These are phyloP conservation scores for Picea glauca DNA, from an alignment of 75 land plant genomes.

Conservation along the genomic window DNA sequence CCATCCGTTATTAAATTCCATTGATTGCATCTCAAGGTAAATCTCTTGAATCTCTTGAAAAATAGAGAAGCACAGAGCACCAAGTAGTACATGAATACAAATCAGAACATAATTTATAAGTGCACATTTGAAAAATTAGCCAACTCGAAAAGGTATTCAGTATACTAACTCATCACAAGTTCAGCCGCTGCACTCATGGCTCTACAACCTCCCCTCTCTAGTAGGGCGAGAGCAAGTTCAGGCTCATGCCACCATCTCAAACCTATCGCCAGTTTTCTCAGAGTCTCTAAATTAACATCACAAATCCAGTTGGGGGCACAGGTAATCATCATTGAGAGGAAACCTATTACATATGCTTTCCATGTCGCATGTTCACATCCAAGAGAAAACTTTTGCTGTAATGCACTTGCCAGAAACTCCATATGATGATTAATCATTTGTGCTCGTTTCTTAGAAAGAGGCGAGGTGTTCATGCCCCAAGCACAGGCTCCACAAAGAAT, in stretches of 20 bases:
- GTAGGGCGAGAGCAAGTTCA: constrained; percentile 67
- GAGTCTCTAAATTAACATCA: constrained; percentile 60
- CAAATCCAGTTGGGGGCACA: constrained; percentile 64
- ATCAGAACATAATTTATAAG: background rate
- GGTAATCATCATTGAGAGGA: constrained; percentile 53
- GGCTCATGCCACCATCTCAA: constrained; percentile 79
- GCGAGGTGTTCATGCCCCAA: constrained; percentile 40
- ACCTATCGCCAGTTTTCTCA: constrained; percentile 54
- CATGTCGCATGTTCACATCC: constrained; percentile 69
- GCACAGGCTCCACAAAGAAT: constrained; percentile 60
- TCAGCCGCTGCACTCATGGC: constrained; percentile 62
- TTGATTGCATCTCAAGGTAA: too few relatives aligned
- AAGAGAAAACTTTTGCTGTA: constrained; percentile 57
- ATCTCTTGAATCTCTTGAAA: background rate
- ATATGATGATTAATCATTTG: constrained; percentile 48
- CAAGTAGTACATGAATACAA: background rate
- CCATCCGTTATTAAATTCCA: too few relatives aligned
- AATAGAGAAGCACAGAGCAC: background rate
- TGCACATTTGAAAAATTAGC: background rate
- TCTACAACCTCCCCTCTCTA: constrained; percentile 63
- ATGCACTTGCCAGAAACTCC: constrained; percentile 58
- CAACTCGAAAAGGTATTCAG: too few relatives aligned
- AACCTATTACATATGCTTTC: constrained; percentile 74
- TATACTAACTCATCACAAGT: constrained; percentile 16
- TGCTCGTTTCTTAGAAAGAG: constrained; percentile 18